A percentile compares a stretch with the other conserved stretches of the same genome.
phyloP scores from a whole-genome alignment of 352 stramenopile genomes.

The Pythium sp. region DNA sequence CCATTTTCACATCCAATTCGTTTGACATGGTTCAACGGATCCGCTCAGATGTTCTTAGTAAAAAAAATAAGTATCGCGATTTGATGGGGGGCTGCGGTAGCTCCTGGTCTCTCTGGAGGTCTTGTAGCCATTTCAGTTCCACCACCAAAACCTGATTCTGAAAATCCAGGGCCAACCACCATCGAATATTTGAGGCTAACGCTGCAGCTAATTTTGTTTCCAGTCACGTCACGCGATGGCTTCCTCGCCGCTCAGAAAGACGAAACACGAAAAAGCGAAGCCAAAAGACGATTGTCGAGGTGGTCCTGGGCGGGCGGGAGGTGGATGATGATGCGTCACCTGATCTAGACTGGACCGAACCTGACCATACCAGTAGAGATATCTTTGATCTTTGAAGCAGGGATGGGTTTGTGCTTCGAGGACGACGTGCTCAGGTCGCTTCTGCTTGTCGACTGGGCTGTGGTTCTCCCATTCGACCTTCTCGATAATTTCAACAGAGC shows the following conservation, averaged over 20 bases:
- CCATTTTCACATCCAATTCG: neutral
- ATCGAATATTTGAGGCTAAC: neutral
- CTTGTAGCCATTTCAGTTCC: neutral
- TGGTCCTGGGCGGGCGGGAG: neutral
- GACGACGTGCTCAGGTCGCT: too few relatives aligned
- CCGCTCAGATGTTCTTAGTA: neutral
- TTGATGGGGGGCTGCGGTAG: too few relatives aligned
- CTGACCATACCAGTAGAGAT: neutral
- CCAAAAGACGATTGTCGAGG: neutral
- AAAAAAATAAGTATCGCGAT: neutral
- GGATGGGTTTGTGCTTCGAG: neutral
- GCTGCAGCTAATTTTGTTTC: neutral
- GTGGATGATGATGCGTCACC: neutral
- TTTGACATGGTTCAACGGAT: neutral
- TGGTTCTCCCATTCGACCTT: neutral
- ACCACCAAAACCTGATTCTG: neutral
- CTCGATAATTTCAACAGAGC: neutral
- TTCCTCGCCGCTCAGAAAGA: neutral
- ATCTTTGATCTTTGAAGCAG: neutral
- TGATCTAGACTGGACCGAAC: neutral
- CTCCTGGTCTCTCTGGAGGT: neutral
- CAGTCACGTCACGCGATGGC: neutral
- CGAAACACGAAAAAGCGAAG: neutral
- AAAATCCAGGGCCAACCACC: neutral
- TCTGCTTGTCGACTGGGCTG: neutral